These are phyloP conservation scores for Metarhizium brunneum DNA, from an alignment of 2,329 filamentous ascomycete species.

Conservation along the genomic window DNA sequence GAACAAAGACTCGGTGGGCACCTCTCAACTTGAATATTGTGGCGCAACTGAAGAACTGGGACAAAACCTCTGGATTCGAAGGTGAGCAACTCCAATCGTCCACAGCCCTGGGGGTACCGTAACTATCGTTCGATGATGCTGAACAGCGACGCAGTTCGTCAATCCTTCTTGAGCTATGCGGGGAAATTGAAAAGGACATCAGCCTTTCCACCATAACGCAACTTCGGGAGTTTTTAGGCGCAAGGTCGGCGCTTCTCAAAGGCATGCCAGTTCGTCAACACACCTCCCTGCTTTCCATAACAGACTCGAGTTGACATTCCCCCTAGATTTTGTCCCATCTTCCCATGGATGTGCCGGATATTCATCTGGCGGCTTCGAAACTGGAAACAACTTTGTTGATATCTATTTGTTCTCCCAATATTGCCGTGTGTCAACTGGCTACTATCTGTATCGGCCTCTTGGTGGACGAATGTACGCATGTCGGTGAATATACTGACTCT, in stretches of 20 bases:
- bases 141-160: constrained; percentile 15
- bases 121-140: background rate
- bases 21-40: constrained; percentile 13
- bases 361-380: constrained; percentile 41
- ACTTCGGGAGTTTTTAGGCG: constrained; percentile 47
- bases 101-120: background rate
- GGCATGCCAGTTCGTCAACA: constrained; percentile 34
- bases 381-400: constrained; percentile 55
- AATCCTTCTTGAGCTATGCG: constrained; percentile 38
- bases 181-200: constrained; percentile 33
- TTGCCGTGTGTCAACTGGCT: constrained; percentile 56
- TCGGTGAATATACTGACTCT: constrained; percentile 41
- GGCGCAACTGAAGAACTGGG: constrained; percentile 18
- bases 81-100: constrained; percentile 27
- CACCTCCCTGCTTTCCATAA: background rate
- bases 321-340: constrained; percentile 44
- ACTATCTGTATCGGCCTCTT: constrained; percentile 53
- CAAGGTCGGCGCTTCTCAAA: constrained; percentile 42
- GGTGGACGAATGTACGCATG: constrained; percentile 48
- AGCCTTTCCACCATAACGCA: constrained; percentile 34
- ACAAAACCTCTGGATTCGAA: constrained; percentile 43
- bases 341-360: constrained; percentile 44
- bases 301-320: constrained; percentile 5
- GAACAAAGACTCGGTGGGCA: constrained; percentile 18
- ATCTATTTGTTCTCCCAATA: constrained; percentile 54